Base-by-base conservation (phyloP, 768 basidiomycete species). In the Rossbeevera mucosa region DNA sequence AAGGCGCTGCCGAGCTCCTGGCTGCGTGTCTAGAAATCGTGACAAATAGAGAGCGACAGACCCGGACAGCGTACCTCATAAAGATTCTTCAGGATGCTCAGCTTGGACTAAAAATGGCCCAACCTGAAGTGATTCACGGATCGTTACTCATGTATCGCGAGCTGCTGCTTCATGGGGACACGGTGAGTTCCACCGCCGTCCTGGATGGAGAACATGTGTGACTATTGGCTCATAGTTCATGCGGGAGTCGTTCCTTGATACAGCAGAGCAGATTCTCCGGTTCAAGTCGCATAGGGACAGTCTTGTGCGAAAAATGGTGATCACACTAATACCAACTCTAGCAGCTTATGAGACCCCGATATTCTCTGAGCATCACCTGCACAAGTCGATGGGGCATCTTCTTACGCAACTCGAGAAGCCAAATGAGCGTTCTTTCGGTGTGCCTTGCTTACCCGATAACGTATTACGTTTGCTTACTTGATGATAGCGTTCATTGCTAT, bases 261-360 rank as follows among this genome's bases (percentile, higher is more conserved):
- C 91, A 7, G 91, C 91, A 53, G 94, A 97, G 49, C 84, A 90
- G 58, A 91, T 97, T 44, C 76, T 98, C 25, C 81, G 83, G 31
- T 96, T 94, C 76, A 87, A 86, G 67, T 80, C 86, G 8, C 88
- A 92, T 66, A 80, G 91, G 57, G 96, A 99, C 61, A 73, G 81
- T 18, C 81, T 92, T 33, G 88, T 99, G 53, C 85, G 93, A 41
- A 89, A 91, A 69, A 93, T 92, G 74, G 94, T 98, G 54, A 94
- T 98, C 63, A 88, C 90, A 7, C 83, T 99, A 64, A 94, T 99
- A 42, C 95, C 96, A 1, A 90, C 91, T 5, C 81, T 98, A 56
- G 95, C 94, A 21, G 85, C 87, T 3, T 99, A 97, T 68, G 93
- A 98, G 64, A 91, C 91, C 1, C 85, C 90, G 65, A 91, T 87